phyloP scores from a whole-genome alignment of 192 early-diverging fungal species.

The Coemansia umbellata region DNA sequence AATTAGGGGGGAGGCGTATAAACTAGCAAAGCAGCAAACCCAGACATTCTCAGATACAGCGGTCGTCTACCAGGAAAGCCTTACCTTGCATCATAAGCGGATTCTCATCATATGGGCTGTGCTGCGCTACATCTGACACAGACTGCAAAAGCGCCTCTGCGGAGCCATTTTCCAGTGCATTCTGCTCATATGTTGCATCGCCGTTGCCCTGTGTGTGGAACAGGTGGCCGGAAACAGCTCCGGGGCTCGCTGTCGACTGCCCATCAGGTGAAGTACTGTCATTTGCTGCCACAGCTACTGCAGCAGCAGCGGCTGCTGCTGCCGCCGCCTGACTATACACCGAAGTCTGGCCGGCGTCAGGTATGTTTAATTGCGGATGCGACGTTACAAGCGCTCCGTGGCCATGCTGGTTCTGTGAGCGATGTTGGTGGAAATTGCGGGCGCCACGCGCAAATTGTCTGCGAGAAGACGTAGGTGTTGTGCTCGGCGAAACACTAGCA shows the following conservation, averaged over 20 bases:
- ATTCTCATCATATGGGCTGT: conserved; percentile 27
- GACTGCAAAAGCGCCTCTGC: conserved; percentile 28
- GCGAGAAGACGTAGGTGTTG: conserved; percentile 18
- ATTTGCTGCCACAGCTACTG: conserved; percentile 14
- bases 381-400: not conserved
- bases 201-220: conserved; percentile 32
- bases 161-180: conserved; percentile 15
- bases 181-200: conserved; percentile 14
- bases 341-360: conserved; percentile 15
- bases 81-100: conserved; percentile 46
- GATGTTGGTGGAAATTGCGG: not conserved
- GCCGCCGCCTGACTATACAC: conserved; percentile 34
- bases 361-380: conserved; percentile 15
- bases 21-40: not conserved
- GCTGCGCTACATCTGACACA: conserved; percentile 23
- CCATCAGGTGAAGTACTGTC: conserved; percentile 13
- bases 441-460: not conserved
- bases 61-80: too few relatives aligned
- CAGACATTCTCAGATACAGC: not conserved
- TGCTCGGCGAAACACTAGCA: conserved; percentile 11
- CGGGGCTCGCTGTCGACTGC: not conserved
- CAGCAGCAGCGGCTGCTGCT: conserved; percentile 34
- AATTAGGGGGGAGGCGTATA: too few relatives aligned
- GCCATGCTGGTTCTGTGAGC: conserved; percentile 1
- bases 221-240: conserved; percentile 6